Conservation (phyloP, 441 rosid genomes). For the Euphorbia celastroides region DNA sequence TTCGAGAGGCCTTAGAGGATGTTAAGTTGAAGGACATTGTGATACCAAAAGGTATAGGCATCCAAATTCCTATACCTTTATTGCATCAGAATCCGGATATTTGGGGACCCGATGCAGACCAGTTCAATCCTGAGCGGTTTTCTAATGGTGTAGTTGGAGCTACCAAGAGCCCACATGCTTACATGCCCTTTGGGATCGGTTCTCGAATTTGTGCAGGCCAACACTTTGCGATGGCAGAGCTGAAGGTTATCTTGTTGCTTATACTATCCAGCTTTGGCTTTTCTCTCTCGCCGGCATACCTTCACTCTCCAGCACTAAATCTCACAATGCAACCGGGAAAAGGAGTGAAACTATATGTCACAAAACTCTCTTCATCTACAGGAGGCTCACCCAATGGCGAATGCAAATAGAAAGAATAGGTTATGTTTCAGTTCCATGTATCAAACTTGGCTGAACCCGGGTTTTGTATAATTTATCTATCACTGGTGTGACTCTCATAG, state of each 20-base stretch:
- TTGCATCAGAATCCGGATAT: constrained; percentile 30
- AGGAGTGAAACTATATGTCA: constrained; percentile 29
- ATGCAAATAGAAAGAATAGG: too few species aligned
- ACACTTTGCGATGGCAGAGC: constrained; percentile 42
- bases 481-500: too few species aligned
- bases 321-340: constrained; percentile 34
- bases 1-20: constrained; percentile 27
- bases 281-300: constrained; percentile 33
- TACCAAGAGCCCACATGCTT: constrained; percentile 30
- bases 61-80: constrained; percentile 32
- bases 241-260: constrained; percentile 39
- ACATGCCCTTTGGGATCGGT: constrained; percentile 41
- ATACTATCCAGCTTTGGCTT: constrained; percentile 31
- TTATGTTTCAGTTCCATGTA: too few species aligned
- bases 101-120: constrained; percentile 37
- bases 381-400: neutral
- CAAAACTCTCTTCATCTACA: neutral
- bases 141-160: constrained; percentile 30
- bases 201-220: constrained; percentile 36
- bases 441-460: too few species aligned
- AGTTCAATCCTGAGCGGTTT: constrained; percentile 45
- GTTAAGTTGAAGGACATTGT: constrained; percentile 25
- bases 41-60: constrained; percentile 32
- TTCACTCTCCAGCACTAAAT: constrained; percentile 35
- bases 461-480: too few species aligned